Percentiles rank a stretch among this genome's conserved stretches.
phyloP scores from a whole-genome alignment of 768 basidiomycete species.

The Psilocybe cyanescens region DNA sequence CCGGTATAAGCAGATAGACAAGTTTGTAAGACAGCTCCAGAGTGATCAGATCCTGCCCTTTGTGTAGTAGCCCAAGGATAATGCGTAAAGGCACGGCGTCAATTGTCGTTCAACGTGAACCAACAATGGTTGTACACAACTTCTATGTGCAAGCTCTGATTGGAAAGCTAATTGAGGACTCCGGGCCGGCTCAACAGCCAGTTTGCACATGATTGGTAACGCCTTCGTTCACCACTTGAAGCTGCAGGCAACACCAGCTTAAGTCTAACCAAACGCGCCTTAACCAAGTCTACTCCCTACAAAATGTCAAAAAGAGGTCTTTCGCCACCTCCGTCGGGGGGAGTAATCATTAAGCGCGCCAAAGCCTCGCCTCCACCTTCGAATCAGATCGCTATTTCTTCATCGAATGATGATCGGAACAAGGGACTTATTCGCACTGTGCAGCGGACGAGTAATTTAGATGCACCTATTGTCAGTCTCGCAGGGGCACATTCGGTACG shows the following conservation, averaged over 20 bases:
- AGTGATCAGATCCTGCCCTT: no score
- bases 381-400: constrained; percentile 80
- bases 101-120: no score
- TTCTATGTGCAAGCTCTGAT: no score
- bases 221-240: neutral
- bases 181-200: neutral
- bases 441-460: constrained; percentile 89
- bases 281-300: neutral
- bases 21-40: no score
- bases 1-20: no score
- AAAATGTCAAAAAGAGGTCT: constrained; percentile 75
- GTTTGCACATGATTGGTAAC: neutral
- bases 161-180: no score
- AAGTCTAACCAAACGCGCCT: neutral
- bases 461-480: constrained; percentile 93
- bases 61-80: no score
- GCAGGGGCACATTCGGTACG: constrained; percentile 85
- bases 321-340: constrained; percentile 54
- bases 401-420: constrained; percentile 69
- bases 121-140: no score
- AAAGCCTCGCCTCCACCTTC: constrained; percentile 50
- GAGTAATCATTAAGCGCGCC: constrained; percentile 68
- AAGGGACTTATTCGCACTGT: constrained; percentile 85
- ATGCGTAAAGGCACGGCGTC: no score
- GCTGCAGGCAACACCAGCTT: no score